Base-by-base conservation (phyloP, 805 yeast genomes). In the Metschnikowia colocasiae region DNA sequence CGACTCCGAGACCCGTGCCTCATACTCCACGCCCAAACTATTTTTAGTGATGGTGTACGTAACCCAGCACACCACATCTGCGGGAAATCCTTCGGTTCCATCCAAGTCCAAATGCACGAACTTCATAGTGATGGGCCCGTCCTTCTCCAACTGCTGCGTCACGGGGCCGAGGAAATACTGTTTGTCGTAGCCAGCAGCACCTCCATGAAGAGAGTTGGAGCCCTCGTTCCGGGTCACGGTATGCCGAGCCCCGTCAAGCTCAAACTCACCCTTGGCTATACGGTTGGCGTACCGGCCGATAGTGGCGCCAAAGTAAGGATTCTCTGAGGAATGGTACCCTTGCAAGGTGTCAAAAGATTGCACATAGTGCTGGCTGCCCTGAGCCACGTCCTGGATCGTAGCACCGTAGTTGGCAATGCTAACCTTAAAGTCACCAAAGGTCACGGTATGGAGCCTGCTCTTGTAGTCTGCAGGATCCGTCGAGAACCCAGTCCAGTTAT, bases 281-380 rank as follows among this genome's bases (percentile, higher is more conserved):
- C 88, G 71, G 61, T 83, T 83, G 45, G 87, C 87, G 49, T 71
- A 76, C 38, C 88, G 71, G 25, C 89, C 89, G 33, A 82, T 74
- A 16, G 85, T 78, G 25, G 86, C 80, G 31, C 87, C 87, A 47
- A 82, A 72, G 59, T 68, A 80, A 16, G 81, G 80, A 56, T 78
- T 74, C 27, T 39, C 34, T 7, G 48, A 12, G 13, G 26, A 49
- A 23, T 53, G 47, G 54, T 69, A 71, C 36, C 60, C 63, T 5
- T 45, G 53, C 25, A 67, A 70, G 34, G 61, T 56, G 4, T 66
- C 64, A 48, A 69, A 76, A 5, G 75, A 75, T 39, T 65, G 56
- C 3, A 69, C 75, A 30, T 75, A 64, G 16, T 67, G 61, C 39
- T 63, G 62, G 3, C 74, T 78, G 36, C 70, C 62, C 36, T 68